Conservation (phyloP, 306 rosid species). For the Sechiopsis laciniata region DNA sequence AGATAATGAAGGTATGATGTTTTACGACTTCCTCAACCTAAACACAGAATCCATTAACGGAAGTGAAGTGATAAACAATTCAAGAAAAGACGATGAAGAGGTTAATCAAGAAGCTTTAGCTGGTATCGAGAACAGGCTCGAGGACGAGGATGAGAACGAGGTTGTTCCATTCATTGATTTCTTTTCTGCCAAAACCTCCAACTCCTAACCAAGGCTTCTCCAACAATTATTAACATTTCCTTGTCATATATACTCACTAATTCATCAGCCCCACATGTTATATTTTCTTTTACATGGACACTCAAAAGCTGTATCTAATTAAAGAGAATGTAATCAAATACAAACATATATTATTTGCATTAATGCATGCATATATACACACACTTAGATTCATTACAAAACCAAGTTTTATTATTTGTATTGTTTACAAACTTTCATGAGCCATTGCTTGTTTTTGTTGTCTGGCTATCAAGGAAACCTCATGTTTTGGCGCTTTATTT, state of each 20-base stretch:
- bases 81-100: conserved; percentile 65
- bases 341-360: not conserved
- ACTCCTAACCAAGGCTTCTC: not conserved
- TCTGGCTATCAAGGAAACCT: too few species aligned
- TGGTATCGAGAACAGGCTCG: not conserved
- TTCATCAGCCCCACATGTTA: not conserved
- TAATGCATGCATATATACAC: not conserved
- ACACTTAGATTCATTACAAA: not conserved
- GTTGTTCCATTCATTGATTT: conserved; percentile 20
- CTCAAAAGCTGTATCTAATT: not conserved
- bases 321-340: not conserved
- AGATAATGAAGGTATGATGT: conserved; percentile 33
- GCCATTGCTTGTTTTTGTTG: not conserved
- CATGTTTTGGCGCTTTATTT: too few species aligned
- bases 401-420: not conserved
- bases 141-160: not conserved
- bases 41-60: conserved; percentile 55
- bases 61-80: conserved; percentile 67
- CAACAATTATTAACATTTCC: not conserved
- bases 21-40: conserved; percentile 76
- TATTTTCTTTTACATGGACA: too few species aligned
- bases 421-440: not conserved
- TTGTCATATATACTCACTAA: not conserved
- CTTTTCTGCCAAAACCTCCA: conserved; percentile 17
- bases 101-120: conserved; percentile 31